A percentile compares a stretch with the other conserved stretches of the same genome.
Evolutionary conservation across 495 filamentous ascomycete species (phyloP).

Genomic region (Letharia lupina): DNA sequence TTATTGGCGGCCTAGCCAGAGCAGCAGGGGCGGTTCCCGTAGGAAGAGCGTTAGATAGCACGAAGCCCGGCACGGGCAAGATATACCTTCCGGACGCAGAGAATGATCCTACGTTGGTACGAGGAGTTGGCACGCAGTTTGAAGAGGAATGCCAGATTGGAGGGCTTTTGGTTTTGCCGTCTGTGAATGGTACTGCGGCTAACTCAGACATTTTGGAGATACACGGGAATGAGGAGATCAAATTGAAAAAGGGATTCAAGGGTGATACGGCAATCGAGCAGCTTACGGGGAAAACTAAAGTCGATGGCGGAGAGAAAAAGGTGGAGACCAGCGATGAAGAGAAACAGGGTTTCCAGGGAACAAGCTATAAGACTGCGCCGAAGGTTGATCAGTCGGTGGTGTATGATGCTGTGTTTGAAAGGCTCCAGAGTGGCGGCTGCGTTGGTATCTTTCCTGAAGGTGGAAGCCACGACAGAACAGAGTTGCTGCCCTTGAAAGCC

Average conservation of each 20-base stretch:
- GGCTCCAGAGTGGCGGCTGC: constrained; percentile 73
- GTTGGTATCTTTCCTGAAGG: constrained; percentile 98
- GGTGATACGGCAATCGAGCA: constrained; percentile 59
- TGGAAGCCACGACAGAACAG: constrained; percentile 91
- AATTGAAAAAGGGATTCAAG: constrained; percentile 80
- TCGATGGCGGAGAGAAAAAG: constrained; percentile 46
- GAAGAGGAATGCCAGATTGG: constrained; percentile 62
- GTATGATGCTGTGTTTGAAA: constrained; percentile 83
- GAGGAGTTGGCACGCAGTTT: constrained; percentile 83
- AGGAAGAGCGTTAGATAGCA: constrained; percentile 77
- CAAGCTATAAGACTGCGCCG: constrained; percentile 77
- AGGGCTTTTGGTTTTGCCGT: constrained; percentile 79
- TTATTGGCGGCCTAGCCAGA: constrained; percentile 75
- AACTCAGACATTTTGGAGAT: constrained; percentile 76
- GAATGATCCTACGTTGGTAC: constrained; percentile 73
- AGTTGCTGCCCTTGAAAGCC: constrained; percentile 90
- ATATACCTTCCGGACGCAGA: constrained; percentile 89
- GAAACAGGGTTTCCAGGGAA: constrained; percentile 54
- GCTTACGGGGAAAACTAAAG: constrained; percentile 62
- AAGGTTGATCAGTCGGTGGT: constrained; percentile 92
- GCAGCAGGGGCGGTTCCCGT: constrained; percentile 82
- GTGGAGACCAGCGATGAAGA: constrained; percentile 38
- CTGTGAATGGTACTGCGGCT: constrained; percentile 65
- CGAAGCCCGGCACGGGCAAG: constrained; percentile 67
- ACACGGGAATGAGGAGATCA: constrained; percentile 67